These are phyloP conservation scores for Paramecium caudatum DNA, from an alignment of 73 alveolate genomes.

Conservation along the genomic window DNA sequence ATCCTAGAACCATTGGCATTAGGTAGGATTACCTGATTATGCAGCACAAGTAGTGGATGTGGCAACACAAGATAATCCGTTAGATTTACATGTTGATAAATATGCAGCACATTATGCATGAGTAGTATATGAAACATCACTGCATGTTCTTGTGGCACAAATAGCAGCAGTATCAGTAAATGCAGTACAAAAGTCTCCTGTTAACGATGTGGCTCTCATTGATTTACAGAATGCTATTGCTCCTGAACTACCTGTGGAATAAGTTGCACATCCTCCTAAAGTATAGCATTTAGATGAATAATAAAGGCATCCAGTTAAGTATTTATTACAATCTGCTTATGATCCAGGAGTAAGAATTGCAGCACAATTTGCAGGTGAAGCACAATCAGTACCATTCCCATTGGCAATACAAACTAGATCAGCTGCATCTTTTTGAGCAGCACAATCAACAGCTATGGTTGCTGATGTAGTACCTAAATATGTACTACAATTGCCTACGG, in stretches of 20 bases:
- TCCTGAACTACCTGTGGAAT: neutral
- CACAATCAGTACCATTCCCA: conserved; percentile 3
- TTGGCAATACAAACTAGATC: neutral
- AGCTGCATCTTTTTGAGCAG: neutral
- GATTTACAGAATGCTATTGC: conserved; percentile 7
- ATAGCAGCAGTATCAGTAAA: neutral
- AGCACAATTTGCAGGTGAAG: neutral
- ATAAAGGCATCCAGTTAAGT: neutral
- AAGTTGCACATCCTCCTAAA: neutral
- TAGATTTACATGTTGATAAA: neutral
- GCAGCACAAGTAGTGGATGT: neutral
- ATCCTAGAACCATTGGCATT: neutral
- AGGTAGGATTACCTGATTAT: neutral
- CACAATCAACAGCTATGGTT: neutral
- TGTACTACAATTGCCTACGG: neutral
- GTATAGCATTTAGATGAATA: neutral
- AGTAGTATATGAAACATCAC: neutral
- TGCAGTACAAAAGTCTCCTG: neutral
- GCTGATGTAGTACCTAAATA: neutral
- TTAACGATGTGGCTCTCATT: neutral
- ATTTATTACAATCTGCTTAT: conserved; percentile 10
- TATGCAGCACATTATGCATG: neutral
- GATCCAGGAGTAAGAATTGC: neutral
- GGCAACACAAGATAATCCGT: neutral
- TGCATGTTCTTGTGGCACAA: neutral